Evolutionary conservation across 768 basidiomycete species (phyloP).

Genomic region (Boletus fagicola): DNA sequence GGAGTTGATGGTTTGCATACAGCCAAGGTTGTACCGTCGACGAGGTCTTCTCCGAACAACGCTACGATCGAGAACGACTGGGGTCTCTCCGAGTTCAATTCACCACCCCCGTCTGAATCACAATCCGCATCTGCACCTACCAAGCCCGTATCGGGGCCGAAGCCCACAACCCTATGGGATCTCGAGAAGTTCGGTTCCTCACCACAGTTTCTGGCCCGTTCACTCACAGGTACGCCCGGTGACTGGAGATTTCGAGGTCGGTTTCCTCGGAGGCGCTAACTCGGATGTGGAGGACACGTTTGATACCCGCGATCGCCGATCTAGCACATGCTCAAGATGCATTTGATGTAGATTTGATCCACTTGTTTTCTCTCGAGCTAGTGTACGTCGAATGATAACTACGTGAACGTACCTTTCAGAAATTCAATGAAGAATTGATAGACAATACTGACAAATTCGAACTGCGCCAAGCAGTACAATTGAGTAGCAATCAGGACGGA

Average conservation of each 20-base stretch:
- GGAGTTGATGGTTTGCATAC: conserved; percentile 20
- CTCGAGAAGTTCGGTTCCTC: no score
- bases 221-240: conserved; percentile 39
- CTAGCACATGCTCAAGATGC: no score
- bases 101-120: conserved; percentile 23
- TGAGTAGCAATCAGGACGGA: no score
- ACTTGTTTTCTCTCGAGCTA: no score
- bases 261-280: conserved; percentile 28
- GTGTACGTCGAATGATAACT: no score
- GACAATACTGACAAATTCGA: no score
- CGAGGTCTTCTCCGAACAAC: conserved; percentile 6
- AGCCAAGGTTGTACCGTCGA: neutral
- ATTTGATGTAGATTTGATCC: no score
- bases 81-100: conserved; percentile 43
- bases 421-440: no score
- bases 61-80: conserved; percentile 37
- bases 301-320: conserved; percentile 2
- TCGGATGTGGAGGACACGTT: conserved; percentile 36
- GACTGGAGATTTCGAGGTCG: conserved; percentile 56
- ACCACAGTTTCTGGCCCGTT: conserved; percentile 8
- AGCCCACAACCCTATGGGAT: conserved; percentile 35
- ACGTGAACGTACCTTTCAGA: no score
- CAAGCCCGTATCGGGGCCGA: neutral
- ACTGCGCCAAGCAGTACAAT: no score
- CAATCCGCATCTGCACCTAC: conserved; percentile 7